phyloP scores from a whole-genome alignment of 2,329 filamentous ascomycete species.

The Aspergillus versicolor region DNA sequence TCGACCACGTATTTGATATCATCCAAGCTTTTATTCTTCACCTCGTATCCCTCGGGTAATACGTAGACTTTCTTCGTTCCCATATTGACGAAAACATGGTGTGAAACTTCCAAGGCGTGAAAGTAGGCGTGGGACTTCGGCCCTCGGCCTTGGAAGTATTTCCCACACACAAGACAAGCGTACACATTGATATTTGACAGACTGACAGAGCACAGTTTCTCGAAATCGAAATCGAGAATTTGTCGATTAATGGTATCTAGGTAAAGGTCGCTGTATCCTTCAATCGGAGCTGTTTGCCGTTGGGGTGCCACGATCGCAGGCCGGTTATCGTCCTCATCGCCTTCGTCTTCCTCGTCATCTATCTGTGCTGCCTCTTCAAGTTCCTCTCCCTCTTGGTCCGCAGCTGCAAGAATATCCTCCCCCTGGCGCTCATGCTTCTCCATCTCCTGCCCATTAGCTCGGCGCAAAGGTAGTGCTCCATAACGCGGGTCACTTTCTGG shows the following conservation, averaged over 20 bases:
- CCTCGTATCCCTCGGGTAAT: constrained; percentile 93
- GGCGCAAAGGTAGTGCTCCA: constrained; percentile 26
- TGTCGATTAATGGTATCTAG: constrained; percentile 94
- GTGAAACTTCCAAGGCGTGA: constrained; percentile 88
- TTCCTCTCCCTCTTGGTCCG: constrained; percentile 66
- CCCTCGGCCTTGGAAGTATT: constrained; percentile 92
- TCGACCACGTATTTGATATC: constrained; percentile 99
- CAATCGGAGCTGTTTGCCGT: constrained; percentile 74
- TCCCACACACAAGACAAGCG: constrained; percentile 94
- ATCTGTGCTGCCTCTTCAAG: constrained; percentile 34
- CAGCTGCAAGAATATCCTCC: constrained; percentile 54
- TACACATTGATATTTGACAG: constrained; percentile 99
- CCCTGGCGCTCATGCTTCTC: constrained; percentile 38
- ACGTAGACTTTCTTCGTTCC: constrained; percentile 53
- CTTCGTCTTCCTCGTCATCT: constrained; percentile 25
- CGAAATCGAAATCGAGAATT: constrained; percentile 96
- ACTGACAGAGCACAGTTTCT: constrained; percentile 94
- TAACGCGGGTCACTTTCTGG: constrained; percentile 26
- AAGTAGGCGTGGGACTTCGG: constrained; percentile 96
- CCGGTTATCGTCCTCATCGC: constrained; percentile 40
- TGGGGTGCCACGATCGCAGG: constrained; percentile 39
- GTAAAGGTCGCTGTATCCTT: constrained; percentile 93
- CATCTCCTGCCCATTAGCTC: constrained; percentile 29
- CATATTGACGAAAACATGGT: constrained; percentile 99
- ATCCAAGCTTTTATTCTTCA: constrained; percentile 88